Base-by-base conservation (phyloP, 805 yeast species). In the Ogataea sp. region DNA sequence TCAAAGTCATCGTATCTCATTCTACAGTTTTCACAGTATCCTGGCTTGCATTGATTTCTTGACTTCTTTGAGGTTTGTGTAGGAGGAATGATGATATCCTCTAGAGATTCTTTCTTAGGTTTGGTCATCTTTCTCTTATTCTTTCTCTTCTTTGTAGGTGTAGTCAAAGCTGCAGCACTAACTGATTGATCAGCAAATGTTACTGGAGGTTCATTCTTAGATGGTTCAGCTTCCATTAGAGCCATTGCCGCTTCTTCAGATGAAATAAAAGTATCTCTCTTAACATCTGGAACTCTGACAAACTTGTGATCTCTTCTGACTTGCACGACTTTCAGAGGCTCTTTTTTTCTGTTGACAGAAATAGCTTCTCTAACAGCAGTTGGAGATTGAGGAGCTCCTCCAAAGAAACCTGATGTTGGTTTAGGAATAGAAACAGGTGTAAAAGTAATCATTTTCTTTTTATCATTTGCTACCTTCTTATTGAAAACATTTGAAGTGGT, bases 11-110 rank as follows among this genome's bases (percentile, higher is more conserved):
- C 89, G 55, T 83, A 90, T 55, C 80, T 80, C 43, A 82, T 83
- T 20, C 90, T 69, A 61, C 98, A 90, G 55, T 90, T 90, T 56
- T 90, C 98, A 62, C 98, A 90, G 59, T 85, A 89, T 0, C 97
- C 97, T 1, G 90, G 59, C 33, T 52, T 53, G 52, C 48, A 48
- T 33, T 54, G 56, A 18, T 47, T 43, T 36, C 48, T 56, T 7
- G 48, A 25, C 32, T 51, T 47, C 34, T 49, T 30, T 4, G 6
- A 13, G 9, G n/a, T n/a, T n/a, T n/a, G 21, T 6, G 9, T 7
- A 30, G 14, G 11, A 17, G 21, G 21, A 9, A 30, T 20, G 4
- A 9, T 17, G 4, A 32, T 14, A 20, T 32, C 25, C 6, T 20
- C 34, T 20, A 20, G 20, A 14, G 24, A 9, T 10, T 20, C 17